Percentiles rank a stretch among this genome's conserved stretches.
Evolutionary conservation across 352 stramenopile genomes (phyloP).

Genomic region (Phytophthora citricola): DNA sequence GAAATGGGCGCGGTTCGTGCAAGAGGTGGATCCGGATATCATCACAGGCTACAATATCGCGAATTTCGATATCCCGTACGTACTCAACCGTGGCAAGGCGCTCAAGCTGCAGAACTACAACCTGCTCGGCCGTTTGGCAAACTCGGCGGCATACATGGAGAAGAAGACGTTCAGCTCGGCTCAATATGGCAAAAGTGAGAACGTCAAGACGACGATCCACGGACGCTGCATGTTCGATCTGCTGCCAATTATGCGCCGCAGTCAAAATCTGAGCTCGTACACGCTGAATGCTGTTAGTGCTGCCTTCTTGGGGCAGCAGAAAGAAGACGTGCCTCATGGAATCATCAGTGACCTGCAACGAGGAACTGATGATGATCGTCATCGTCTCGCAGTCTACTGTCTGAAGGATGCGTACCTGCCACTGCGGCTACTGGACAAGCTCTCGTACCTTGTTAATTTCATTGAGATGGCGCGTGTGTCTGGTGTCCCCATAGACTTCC

Average conservation of each 20-base stretch:
- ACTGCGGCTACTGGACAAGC: constrained; percentile 97
- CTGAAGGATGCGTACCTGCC: constrained; percentile 99
- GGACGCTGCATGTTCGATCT: constrained; percentile 99
- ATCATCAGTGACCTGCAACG: constrained; percentile 97
- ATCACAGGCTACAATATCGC: constrained; percentile 99
- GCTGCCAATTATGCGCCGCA: constrained; percentile 99
- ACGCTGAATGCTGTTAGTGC: constrained; percentile 99
- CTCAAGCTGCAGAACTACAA: constrained; percentile 85
- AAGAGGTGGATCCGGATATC: constrained; percentile 97
- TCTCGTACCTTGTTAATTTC: constrained; percentile 99
- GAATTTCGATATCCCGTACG: constrained; percentile 99
- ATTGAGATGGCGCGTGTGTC: constrained; percentile 99
- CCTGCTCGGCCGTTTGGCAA: constrained; percentile 88
- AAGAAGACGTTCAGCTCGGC: constrained; percentile 98
- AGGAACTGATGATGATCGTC: constrained; percentile 97
- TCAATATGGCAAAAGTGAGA: constrained; percentile 98
- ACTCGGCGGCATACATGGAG: constrained; percentile 92
- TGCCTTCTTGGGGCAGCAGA: constrained; percentile 98
- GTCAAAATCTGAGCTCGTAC: constrained; percentile 99
- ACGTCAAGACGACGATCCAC: constrained; percentile 98
- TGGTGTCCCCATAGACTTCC: constrained; percentile 97
- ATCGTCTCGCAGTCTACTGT: constrained; percentile 99
- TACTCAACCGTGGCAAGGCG: constrained; percentile 97
- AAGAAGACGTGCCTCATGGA: constrained; percentile 99
- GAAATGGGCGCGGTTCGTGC: constrained; percentile 97